Evolutionary conservation across 345 rosid species (phyloP).

Genomic region (Camelina laxa): DNA sequence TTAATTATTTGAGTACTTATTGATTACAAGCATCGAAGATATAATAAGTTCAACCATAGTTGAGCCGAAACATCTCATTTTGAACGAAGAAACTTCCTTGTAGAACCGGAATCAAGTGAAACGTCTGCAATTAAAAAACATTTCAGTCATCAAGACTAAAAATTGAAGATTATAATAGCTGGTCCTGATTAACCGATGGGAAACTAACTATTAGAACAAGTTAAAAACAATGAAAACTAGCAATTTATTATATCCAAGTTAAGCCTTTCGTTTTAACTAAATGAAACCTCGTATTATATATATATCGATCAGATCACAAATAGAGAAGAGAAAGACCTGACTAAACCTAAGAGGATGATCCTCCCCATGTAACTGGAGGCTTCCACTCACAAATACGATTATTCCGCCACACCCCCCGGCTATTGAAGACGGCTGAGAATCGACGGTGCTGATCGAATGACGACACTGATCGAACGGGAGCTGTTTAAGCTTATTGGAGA

Average conservation of each 20-base stretch:
- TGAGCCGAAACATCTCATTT: slow-evolving; percentile 88
- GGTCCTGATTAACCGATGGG: not conserved
- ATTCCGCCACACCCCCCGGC: slow-evolving; percentile 60
- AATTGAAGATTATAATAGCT: not conserved
- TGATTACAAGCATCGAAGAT: slow-evolving; percentile 2
- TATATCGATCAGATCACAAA: not conserved
- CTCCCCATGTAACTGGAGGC: slow-evolving; percentile 72
- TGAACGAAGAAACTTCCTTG: slow-evolving; percentile 72
- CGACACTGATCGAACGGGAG: slow-evolving; percentile 77
- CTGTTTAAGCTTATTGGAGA: slow-evolving; percentile 61
- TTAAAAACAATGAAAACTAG: not conserved
- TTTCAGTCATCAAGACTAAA: not conserved
- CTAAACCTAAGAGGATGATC: slow-evolving; percentile 72
- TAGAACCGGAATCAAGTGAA: slow-evolving; percentile 62
- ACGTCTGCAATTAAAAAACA: slow-evolving; percentile 56
- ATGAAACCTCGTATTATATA: not conserved
- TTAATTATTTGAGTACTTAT: not conserved
- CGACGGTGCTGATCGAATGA: slow-evolving; percentile 70
- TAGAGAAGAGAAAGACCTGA: slow-evolving; percentile 58
- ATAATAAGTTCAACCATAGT: slow-evolving; percentile 56
- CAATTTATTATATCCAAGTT: not conserved
- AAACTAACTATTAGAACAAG: not conserved
- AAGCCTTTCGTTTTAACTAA: not conserved
- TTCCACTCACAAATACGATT: slow-evolving; percentile 78
- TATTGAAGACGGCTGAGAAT: slow-evolving; percentile 71